Evolutionary conservation across 768 basidiomycete genomes (phyloP), one percentile per base, ranked within the genome.

Genomic region (Hypsizygus marmoreus): DNA sequence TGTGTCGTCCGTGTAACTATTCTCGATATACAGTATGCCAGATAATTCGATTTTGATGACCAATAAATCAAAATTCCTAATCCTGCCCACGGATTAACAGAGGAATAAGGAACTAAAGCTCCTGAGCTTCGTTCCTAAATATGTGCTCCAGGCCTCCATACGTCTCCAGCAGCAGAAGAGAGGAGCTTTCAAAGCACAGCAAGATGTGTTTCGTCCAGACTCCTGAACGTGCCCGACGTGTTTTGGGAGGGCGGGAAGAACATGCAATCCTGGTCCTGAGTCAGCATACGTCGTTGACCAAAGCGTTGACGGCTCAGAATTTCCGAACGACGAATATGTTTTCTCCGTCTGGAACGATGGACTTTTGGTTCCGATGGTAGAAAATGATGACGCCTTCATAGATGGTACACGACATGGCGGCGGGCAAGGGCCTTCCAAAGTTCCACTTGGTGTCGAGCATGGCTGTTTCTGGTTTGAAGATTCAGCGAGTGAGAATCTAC

Each of bases 261-360:
- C 30, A 56, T 59, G 54, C 48, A 49, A 47, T 53, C 57, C 40
- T 44, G 58, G 42, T 43, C 53, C 45, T 23, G 46, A 35, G 31
- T 54, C 37, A 36, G 50, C 25, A 51, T 41, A 45, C 13, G 64
- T 54, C 12, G 59, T 56, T 25, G 67, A 63, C 65, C 68, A 71
- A 19, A 59, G 55, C 29, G 56, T 59, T 13, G 61, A 64, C 25
- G 45, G 47, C 39, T 59, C 53, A 16, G 63, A 54, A 53, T 59
- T 31, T 56, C 63, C 44, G 54, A 72, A 50, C 36, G 68, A 68
- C 35, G 62, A 43, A 44, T 61, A 60, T 17, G 68, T 70, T 49
- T 58, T 63, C 55, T 75, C 63, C 4, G 70, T 68, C 32, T 56
- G 56, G 47, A 70, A 67, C 12, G 72, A 73, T 14, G 63, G 55